A percentile compares a stretch with the other conserved stretches of the same genome.
phyloP scores from a whole-genome alignment of 1,284 basidiomycete species.

The Xerocomus cyaneibrunnescens region DNA sequence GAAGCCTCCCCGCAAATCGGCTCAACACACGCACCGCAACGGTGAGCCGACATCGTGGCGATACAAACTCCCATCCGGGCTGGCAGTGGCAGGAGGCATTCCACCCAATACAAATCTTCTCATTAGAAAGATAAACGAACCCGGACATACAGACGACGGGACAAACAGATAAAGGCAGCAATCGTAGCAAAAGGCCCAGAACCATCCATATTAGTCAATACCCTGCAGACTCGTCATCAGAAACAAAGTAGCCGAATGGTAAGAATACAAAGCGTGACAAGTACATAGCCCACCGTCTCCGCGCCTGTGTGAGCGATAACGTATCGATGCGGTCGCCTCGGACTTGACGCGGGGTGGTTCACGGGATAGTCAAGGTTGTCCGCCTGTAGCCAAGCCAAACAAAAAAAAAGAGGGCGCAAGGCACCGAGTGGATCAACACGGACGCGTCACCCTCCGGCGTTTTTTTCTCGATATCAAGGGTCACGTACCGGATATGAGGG shows the following conservation, averaged over 20 bases:
- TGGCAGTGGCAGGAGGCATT: too few species aligned
- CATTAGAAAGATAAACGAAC: neutral
- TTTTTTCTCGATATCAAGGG: too few species aligned
- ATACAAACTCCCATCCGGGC: conserved; percentile 3
- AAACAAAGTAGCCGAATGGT: conserved; percentile 24
- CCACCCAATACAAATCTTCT: neutral
- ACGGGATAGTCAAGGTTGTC: neutral
- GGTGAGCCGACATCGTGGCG: conserved; percentile 2
- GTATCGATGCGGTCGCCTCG: neutral
- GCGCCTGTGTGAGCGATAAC: conserved; percentile 8
- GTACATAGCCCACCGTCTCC: conserved; percentile 12
- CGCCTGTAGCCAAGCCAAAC: neutral
- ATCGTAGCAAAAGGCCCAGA: neutral
- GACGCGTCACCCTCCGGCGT: neutral
- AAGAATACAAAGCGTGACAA: conserved; percentile 17
- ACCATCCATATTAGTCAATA: neutral
- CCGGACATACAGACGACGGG: too few species aligned
- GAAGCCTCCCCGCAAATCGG: too few species aligned
- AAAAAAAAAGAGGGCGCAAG: conserved; percentile 3
- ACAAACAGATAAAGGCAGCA: neutral
- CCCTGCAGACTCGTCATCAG: conserved; percentile 2
- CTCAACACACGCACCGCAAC: too few species aligned
- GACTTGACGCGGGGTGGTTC: neutral
- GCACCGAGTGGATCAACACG: conserved; percentile 3
- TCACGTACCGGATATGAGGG: conserved; percentile 11